Base-by-base conservation (phyloP, 2,329 filamentous ascomycete species). In the Aspergillus tanneri region DNA sequence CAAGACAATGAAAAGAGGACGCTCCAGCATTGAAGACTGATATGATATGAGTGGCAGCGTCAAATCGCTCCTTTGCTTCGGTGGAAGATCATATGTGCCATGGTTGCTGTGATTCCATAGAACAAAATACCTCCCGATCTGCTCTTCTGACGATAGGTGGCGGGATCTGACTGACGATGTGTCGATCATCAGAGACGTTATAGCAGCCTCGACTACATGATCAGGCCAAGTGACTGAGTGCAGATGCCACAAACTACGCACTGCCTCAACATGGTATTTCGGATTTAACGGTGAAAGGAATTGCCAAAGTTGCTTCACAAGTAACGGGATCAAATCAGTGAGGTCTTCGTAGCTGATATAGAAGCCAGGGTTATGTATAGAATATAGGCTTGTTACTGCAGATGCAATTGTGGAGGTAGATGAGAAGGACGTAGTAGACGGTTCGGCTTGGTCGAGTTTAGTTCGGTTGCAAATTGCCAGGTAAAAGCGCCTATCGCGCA, bases 251-350 rank as follows among this genome's bases (percentile, higher is more conserved):
- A 99, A 74, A 57, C 84, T 86, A 48, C 88, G 84, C 7, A 95
- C 88, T 14, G 90, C 86, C 72, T 99, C 95, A 24, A 99, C 91
- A 63, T 97, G 93, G 57, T 92, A 95, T 64, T 96, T 96, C 0
- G 91, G 90, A 53, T 86, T 85, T 10, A 84, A 78, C n/a, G 88
- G 85, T 0, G 90, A 88, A 30, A 99, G 72, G 61, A 88, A 90
- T 4, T 74, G 69, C 93, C 93, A 99, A 0, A 92, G 78, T 47
- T 85, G 80, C 2, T 76, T 76, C 12, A 93, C 84, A 18, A 97
- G 72, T 22, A 81, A 77, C 16, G 82, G 77, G 4, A 92, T 80
- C 7, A 95, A 71, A 45, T 70, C 46, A 73, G 77, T 46, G 77
- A 85, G 41, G 86, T 73, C 68, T 43, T 72, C 65, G 41, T 73